Evolutionary conservation across 805 yeast genomes (phyloP).

Genomic region (Cephaloascus fragrans): DNA sequence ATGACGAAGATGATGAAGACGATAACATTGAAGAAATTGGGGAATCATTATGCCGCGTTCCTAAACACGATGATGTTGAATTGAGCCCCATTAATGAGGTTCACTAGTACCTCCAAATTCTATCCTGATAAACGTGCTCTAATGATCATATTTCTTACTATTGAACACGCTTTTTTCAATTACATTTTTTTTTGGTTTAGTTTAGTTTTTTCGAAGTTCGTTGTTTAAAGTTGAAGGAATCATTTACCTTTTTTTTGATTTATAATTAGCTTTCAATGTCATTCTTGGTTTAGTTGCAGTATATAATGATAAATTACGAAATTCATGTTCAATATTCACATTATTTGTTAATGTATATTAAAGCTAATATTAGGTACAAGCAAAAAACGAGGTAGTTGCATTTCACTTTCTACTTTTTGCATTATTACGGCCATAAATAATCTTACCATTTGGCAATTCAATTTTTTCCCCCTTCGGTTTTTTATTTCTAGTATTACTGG

Average conservation of each 20-base stretch:
- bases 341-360: too few species aligned
- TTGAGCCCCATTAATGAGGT: background rate
- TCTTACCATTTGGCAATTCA: constrained; percentile 55
- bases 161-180: too few species aligned
- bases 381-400: too few species aligned
- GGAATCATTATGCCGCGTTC: constrained; percentile 4
- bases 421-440: constrained; percentile 24
- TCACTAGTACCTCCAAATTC: background rate
- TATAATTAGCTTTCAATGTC: too few species aligned
- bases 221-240: too few species aligned
- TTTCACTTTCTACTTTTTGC: constrained; percentile 3
- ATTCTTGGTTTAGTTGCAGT: background rate
- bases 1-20: constrained; percentile 17
- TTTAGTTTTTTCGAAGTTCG: too few species aligned
- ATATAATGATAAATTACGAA: background rate
- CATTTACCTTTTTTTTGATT: too few species aligned
- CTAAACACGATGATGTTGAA: constrained; percentile 17
- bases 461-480: constrained; percentile 30
- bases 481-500: constrained; percentile 14
- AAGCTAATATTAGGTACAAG: too few species aligned
- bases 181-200: too few species aligned
- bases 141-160: too few species aligned
- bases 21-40: constrained; percentile 1
- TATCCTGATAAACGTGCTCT: too few species aligned
- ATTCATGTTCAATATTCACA: background rate